Evolutionary conservation across 2,329 filamentous ascomycete genomes (phyloP).

Genomic region (Fusarium bactridioides): DNA sequence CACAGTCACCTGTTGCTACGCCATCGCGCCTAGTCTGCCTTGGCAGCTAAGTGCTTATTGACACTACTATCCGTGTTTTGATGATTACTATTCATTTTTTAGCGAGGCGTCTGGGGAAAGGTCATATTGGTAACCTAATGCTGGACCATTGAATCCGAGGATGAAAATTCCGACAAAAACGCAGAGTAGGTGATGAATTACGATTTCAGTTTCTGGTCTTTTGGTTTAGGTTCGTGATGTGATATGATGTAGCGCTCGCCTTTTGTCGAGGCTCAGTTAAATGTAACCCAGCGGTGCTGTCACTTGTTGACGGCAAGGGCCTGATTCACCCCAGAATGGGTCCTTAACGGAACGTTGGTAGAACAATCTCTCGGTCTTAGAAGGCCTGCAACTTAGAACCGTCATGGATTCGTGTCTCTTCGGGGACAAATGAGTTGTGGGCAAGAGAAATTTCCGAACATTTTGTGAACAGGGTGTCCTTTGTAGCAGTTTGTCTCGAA

Average conservation of each 20-base stretch:
- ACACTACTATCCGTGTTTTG: slow-evolving; percentile 27
- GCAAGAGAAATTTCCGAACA: slow-evolving; percentile 56
- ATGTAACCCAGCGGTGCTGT: slow-evolving; percentile 73
- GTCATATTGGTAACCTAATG: slow-evolving; percentile 26
- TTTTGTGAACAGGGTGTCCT: slow-evolving; percentile 12
- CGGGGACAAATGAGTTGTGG: slow-evolving; percentile 45
- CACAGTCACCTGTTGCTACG: slow-evolving; percentile 15
- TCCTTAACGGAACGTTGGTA: slow-evolving; percentile 88
- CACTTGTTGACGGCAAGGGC: slow-evolving; percentile 76
- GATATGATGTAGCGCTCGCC: slow-evolving; percentile 7
- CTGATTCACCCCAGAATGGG: slow-evolving; percentile 71
- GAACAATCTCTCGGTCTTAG: slow-evolving; percentile 54
- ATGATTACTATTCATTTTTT: slow-evolving; percentile 33
- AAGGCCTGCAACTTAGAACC: slow-evolving; percentile 48
- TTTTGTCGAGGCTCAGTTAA: slow-evolving; percentile 3
- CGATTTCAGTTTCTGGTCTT: slow-evolving; percentile 31
- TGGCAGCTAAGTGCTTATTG: slow-evolving; percentile 16
- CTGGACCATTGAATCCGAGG: slow-evolving; percentile 26
- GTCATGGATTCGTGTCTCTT: slow-evolving; percentile 38
- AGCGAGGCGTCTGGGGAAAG: slow-evolving; percentile 50
- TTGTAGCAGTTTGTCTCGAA: not conserved
- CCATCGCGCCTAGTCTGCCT: slow-evolving; percentile 1
- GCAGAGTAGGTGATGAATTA: slow-evolving; percentile 42
- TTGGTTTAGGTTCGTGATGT: slow-evolving; percentile 10
- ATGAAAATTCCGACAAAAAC: slow-evolving; percentile 18